These are phyloP conservation scores for Fragaria ananassa DNA, from an alignment of 306 rosid species.

Conservation along the genomic window DNA sequence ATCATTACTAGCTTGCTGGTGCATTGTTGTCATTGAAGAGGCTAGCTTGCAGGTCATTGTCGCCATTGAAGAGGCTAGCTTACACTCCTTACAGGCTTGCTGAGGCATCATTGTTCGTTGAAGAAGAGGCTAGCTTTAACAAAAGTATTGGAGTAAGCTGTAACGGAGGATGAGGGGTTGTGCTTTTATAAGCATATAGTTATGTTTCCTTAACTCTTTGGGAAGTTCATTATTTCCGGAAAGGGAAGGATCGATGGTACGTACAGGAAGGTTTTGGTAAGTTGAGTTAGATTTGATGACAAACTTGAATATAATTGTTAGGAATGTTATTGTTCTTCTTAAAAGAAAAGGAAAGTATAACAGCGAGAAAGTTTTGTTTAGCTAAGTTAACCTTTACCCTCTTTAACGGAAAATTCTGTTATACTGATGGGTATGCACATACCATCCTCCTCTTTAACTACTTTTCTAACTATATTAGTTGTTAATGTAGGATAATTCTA, in stretches of 20 bases:
- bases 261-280: background rate
- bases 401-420: too few relatives aligned
- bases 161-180: background rate
- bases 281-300: background rate
- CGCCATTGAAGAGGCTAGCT: background rate
- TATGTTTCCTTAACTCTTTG: background rate
- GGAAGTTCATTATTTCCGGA: background rate
- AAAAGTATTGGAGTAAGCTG: background rate
- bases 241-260: background rate
- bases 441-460: too few relatives aligned
- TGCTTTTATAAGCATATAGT: background rate
- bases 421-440: too few relatives aligned
- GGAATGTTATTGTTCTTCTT: background rate
- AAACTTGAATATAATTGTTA: background rate
- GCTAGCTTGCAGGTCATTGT: background rate
- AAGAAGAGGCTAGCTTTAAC: background rate
- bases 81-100: background rate
- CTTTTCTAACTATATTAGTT: too few relatives aligned
- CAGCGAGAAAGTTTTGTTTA: background rate
- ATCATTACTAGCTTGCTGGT: background rate
- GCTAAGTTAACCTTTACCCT: background rate
- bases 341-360: too few relatives aligned
- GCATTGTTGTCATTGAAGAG: background rate
- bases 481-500: too few relatives aligned
- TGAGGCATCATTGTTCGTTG: background rate